phyloP scores from a whole-genome alignment of 352 stramenopile species.

The Phytopythium ostracodes region DNA sequence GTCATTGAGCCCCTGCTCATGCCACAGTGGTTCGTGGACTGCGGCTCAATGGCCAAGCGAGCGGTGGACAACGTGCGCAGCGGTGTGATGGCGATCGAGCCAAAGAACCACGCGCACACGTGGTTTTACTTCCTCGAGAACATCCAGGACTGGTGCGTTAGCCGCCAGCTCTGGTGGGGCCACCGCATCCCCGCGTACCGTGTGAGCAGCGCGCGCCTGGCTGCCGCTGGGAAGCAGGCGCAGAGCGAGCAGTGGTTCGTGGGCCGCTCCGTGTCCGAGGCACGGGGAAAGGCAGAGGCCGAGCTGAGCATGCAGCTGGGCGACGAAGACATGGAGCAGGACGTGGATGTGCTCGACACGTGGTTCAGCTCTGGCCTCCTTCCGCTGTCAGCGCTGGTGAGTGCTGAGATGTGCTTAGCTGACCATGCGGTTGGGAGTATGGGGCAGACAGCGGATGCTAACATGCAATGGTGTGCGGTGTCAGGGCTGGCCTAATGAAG shows the following conservation, averaged over 20 bases:
- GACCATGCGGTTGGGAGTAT: background rate
- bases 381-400: slow-evolving; percentile 79
- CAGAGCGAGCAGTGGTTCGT: slow-evolving; percentile 92
- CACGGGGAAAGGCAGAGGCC: slow-evolving; percentile 82
- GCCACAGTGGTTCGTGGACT: slow-evolving; percentile 99
- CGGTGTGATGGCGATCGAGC: slow-evolving; percentile 94
- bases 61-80: slow-evolving; percentile 93
- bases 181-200: slow-evolving; percentile 99
- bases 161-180: slow-evolving; percentile 99
- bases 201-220: slow-evolving; percentile 45
- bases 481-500: slow-evolving; percentile 93
- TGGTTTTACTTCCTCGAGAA: slow-evolving; percentile 99
- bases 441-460: too few species aligned
- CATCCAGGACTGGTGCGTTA: slow-evolving; percentile 99
- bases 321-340: slow-evolving; percentile 91
- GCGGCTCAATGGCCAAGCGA: slow-evolving; percentile 91
- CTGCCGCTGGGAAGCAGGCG: slow-evolving; percentile 16
- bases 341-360: slow-evolving; percentile 99
- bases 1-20: slow-evolving; percentile 99
- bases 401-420: background rate
- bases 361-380: slow-evolving; percentile 99
- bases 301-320: slow-evolving; percentile 67
- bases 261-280: slow-evolving; percentile 88
- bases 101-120: slow-evolving; percentile 89
- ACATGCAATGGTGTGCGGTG: background rate